Evolutionary conservation across 495 filamentous ascomycete species (phyloP).

Genomic region (Trichoderma virens): DNA sequence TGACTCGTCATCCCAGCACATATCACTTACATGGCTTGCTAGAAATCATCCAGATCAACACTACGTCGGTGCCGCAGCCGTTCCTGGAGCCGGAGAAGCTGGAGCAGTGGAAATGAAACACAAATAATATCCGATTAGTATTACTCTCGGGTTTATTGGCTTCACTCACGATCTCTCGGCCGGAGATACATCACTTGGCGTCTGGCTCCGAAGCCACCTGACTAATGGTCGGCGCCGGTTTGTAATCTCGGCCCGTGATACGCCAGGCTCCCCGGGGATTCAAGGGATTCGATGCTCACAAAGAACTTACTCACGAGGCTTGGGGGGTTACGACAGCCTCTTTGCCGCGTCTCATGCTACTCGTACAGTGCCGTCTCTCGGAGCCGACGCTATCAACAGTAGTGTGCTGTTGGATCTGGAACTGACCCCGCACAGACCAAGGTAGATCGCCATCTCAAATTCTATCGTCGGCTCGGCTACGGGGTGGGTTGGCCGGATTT

Average conservation of each 20-base stretch:
- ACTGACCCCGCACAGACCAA: constrained; percentile 2
- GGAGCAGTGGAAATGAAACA: constrained; percentile 2
- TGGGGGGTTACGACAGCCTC: no score
- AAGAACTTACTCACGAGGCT: not conserved
- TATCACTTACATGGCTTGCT: not conserved
- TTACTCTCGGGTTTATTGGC: not conserved
- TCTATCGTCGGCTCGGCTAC: not conserved
- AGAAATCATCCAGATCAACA: constrained; percentile 1
- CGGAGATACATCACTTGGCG: not conserved
- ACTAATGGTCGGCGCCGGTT: not conserved
- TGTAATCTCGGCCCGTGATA: not conserved
- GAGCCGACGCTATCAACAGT: not conserved
- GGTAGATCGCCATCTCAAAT: not conserved
- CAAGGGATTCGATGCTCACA: not conserved
- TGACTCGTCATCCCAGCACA: not conserved
- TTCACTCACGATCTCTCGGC: not conserved
- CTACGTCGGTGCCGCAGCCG: constrained; percentile 7
- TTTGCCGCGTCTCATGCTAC: no score
- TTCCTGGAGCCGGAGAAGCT: constrained; percentile 8
- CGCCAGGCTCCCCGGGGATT: not conserved
- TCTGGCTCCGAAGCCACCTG: not conserved
- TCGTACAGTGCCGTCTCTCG: not conserved
- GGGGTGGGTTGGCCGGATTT: no score
- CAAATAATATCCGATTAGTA: not conserved
- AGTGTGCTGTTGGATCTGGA: not conserved